These are phyloP conservation scores for Phytophthora citrophthora DNA, from an alignment of 352 stramenopile genomes.

Conservation along the genomic window DNA sequence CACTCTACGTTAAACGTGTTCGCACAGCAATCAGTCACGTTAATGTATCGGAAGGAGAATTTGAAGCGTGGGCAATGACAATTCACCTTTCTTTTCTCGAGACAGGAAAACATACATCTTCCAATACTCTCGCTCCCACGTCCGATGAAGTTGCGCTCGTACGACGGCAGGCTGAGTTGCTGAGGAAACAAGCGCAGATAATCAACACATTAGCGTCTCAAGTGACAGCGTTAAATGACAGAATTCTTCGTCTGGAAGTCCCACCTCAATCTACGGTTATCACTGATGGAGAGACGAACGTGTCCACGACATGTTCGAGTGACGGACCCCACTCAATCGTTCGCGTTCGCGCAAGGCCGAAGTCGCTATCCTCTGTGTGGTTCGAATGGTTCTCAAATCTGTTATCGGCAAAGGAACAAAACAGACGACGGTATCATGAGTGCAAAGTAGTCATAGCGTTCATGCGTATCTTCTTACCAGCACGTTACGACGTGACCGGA, in stretches of 20 bases:
- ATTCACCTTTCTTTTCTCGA: background rate
- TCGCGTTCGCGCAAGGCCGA: background rate
- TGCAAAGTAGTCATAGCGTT: slow-evolving; percentile 6
- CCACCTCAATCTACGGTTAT: background rate
- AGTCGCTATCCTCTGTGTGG: background rate
- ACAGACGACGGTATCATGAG: slow-evolving; percentile 7
- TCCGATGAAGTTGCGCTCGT: background rate
- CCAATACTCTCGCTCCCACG: background rate
- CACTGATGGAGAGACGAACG: no score
- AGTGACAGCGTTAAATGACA: background rate
- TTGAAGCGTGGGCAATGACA: background rate
- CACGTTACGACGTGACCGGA: slow-evolving; percentile 7
- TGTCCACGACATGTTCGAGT: background rate
- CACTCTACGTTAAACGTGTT: slow-evolving; percentile 7
- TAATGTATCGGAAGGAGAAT: background rate
- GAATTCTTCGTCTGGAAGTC: background rate
- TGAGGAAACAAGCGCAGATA: background rate
- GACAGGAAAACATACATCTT: background rate
- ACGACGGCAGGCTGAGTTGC: background rate
- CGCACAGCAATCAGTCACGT: background rate
- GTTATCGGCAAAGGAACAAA: background rate
- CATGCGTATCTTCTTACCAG: slow-evolving; percentile 13
- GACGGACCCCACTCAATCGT: background rate
- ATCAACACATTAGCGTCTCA: background rate
- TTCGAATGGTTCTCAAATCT: slow-evolving; percentile 9